Evolutionary conservation across 805 yeast species (phyloP), one percentile per base, ranked within the genome.

Genomic region (Jamesozyma spencerorum): DNA sequence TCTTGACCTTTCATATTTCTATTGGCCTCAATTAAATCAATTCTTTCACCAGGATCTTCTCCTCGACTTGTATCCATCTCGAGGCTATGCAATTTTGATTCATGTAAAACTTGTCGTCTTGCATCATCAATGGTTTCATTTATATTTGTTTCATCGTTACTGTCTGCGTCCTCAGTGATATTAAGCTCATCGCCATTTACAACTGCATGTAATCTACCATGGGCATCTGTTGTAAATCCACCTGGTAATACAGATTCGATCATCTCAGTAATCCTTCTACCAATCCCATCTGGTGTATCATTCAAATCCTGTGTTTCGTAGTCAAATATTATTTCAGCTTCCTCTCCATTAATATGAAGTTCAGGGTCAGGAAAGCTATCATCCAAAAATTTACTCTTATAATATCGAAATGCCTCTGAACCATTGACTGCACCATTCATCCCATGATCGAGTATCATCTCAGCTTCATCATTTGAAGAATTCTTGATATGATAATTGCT

Each of bases 321-420:
- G 38, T 58, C 63, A 40, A 58, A 58, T 20, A 58, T 50, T 29
- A 57, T 49, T 30, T 57, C 60, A 3, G 55, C 58, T 22, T 57
- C 58, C n/a, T 47, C 53, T 11, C 47, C 54, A 37, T 50, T 49
- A 12, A 55, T 40, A 35, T 51, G 55, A 11, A 57, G 35, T 37
- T 53, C 58, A 10, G 61, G 53, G 28, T 54, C 55, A 5, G 47
- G 42, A 20, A 49, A 40, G 27, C 43, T 47, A 19, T 48, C 47
- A 12, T 43, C 47, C 3, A 44, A 37, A 19, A 48, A 40, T 17
- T 43, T 31, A 22, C 10, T 22, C 26, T 22, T 22, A 22, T 22
- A 22, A 22, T 22, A 22, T 22, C 26, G 26, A 10, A 22, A 22
- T 22, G 26, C 26, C 10, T 22, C 26, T 22, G 26, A 22, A 6